These are phyloP conservation scores for Trichoderma pleuroti DNA, from an alignment of 2,329 filamentous ascomycete species.

Conservation along the genomic window DNA sequence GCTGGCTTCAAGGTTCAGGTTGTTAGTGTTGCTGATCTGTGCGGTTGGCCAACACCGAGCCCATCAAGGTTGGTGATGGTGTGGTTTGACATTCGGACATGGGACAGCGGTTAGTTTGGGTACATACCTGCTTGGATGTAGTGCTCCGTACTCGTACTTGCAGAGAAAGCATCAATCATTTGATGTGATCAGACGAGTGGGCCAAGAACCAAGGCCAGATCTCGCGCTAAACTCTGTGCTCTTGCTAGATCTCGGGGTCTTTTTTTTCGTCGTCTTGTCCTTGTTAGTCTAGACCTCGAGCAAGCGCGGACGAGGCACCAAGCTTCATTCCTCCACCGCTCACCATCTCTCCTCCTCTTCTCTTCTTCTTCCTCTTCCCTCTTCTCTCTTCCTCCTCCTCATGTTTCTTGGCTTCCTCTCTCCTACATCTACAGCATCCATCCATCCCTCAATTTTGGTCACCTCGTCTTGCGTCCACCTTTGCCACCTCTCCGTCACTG, in stretches of 20 bases:
- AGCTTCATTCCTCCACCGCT: background rate
- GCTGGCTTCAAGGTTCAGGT: background rate
- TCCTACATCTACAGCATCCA: background rate
- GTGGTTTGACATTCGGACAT: background rate
- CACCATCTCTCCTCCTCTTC: background rate
- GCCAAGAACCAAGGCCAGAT: background rate
- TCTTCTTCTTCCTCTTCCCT: background rate
- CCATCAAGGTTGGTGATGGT: background rate
- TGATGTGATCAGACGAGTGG: background rate
- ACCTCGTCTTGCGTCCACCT: background rate
- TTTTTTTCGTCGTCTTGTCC: too few species aligned
- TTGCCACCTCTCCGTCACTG: background rate
- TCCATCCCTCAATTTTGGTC: background rate
- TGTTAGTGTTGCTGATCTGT: background rate
- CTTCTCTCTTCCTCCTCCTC: background rate
- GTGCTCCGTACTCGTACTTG: too few species aligned
- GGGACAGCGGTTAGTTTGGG: background rate
- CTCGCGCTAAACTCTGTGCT: background rate
- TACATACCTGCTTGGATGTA: too few species aligned
- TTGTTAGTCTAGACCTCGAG: background rate
- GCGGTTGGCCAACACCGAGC: background rate
- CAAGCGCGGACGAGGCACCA: background rate
- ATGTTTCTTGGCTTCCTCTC: background rate
- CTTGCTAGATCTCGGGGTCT: background rate
- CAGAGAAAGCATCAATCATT: too few species aligned